Base-by-base conservation (phyloP, 139 green algal species). In the Pleodorina starrii region DNA sequence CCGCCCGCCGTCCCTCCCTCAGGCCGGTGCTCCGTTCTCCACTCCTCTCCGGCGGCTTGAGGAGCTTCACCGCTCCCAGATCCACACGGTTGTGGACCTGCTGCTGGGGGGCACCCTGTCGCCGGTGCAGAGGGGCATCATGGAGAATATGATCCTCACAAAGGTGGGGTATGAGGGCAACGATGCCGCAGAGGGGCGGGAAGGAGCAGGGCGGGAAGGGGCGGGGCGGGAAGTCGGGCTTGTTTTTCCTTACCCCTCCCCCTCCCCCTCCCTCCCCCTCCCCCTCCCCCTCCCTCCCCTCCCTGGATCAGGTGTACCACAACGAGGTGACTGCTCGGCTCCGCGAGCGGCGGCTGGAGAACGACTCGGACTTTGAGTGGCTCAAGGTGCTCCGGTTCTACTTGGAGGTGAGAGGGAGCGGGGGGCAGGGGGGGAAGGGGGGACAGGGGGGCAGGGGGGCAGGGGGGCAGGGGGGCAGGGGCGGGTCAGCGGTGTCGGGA, bases 291-390 rank as follows among this genome's bases (percentile, higher is more conserved):
- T 27, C n/a, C n/a, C n/a, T n/a, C n/a, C n/a, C n/a, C n/a, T n/a
- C n/a, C n/a, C n/a, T n/a, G n/a, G n/a, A n/a, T n/a, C 57, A 92
- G 89, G 89, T 93, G 85, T 93, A 93, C 46, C 90, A 93, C 48
- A 85, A 87, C 4, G 90, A 93, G 60, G 85, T 93, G 44, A 79
- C 85, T 1, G 50, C 78, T 1, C 90, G 90, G 4, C 71, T 93
- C 78, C 71, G 69, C 0, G 90, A 93, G 69, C 50, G 79, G n/a
- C 77, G 79, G 40, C 42, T 89, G 29, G 80, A 89, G 48, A 78
- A 42, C 25, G 63, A 82, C n/a, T 19, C 68, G 1, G 85, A 91
- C 69, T 90, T 93, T 48, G 90, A 93, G 85, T 93, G 90, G 90
- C 54, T 93, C 59, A 78, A 86, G 42, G 90, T 93, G 38, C 84